These are phyloP conservation scores for Rhizopus stolonifer DNA, from an alignment of 371 early-diverging fungal species.

Conservation along the genomic window DNA sequence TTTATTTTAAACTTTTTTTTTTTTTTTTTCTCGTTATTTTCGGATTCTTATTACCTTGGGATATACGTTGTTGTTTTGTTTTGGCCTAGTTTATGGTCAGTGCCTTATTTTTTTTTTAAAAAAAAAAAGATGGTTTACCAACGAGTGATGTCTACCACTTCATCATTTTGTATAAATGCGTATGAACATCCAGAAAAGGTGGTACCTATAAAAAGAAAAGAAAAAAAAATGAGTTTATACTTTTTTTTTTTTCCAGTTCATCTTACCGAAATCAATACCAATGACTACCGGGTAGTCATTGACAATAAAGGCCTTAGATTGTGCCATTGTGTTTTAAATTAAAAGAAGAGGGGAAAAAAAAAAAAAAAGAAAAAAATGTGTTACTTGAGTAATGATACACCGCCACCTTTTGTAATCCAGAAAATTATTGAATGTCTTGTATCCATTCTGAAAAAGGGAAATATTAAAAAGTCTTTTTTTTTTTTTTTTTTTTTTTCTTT, in stretches of 20 bases:
- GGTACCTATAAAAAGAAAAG: slow-evolving; percentile 34
- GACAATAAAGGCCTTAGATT: slow-evolving; percentile 36
- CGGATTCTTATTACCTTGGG: slow-evolving; percentile 45
- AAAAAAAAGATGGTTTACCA: slow-evolving; percentile 42
- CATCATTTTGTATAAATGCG: slow-evolving; percentile 54
- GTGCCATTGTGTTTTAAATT: slow-evolving; percentile 20
- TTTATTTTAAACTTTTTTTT: slow-evolving; percentile 8
- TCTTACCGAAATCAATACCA: slow-evolving; percentile 53
- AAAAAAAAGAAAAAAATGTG: not conserved
- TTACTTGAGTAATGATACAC: not conserved
- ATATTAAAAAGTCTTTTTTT: not conserved
- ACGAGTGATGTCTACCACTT: slow-evolving; percentile 59
- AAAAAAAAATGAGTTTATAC: no score
- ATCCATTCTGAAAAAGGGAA: no score
- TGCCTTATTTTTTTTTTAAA: no score
- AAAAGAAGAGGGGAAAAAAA: slow-evolving; percentile 9
- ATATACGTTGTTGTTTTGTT: slow-evolving; percentile 58
- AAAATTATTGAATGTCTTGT: not conserved
- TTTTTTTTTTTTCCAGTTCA: no score
- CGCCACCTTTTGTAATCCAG: slow-evolving; percentile 8
- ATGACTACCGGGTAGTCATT: slow-evolving; percentile 47
- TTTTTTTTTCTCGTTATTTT: not conserved
- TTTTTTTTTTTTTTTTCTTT: slow-evolving; percentile 4
- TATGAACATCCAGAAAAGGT: slow-evolving; percentile 52
- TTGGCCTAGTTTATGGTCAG: slow-evolving; percentile 40